A percentile compares a stretch with the other conserved stretches of the same genome.
Evolutionary conservation across 768 basidiomycete species (phyloP).

Genomic region (Boletus bicolor): DNA sequence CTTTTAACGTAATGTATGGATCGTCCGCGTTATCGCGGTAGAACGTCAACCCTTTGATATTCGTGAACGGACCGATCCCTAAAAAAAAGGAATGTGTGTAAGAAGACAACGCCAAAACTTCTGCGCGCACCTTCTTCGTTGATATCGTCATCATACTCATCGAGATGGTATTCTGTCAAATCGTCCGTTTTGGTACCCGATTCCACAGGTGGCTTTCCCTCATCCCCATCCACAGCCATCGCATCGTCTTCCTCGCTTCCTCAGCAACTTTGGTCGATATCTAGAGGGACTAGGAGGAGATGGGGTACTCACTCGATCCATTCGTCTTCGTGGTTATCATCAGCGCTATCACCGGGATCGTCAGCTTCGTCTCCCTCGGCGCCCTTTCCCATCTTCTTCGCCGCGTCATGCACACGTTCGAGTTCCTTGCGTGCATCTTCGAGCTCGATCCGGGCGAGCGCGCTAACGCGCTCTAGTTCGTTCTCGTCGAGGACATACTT

Average conservation of each 20-base stretch:
- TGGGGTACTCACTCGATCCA: slow-evolving; percentile 84
- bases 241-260: slow-evolving; percentile 50
- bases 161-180: slow-evolving; percentile 83
- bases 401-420: slow-evolving; percentile 75
- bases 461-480: slow-evolving; percentile 86
- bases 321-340: slow-evolving; percentile 47
- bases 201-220: slow-evolving; percentile 14
- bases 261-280: slow-evolving; percentile 17
- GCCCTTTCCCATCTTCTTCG: slow-evolving; percentile 64
- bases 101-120: neutral
- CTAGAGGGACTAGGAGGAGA: slow-evolving; percentile 5
- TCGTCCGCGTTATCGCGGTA: slow-evolving; percentile 92
- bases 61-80: slow-evolving; percentile 84
- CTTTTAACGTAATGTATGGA: slow-evolving; percentile 95
- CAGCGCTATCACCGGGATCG: slow-evolving; percentile 41
- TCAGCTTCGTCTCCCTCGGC: slow-evolving; percentile 66
- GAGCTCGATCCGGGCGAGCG: slow-evolving; percentile 81
- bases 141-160: slow-evolving; percentile 86
- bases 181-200: slow-evolving; percentile 51
- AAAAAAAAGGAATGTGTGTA: neutral
- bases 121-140: slow-evolving; percentile 30
- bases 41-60: slow-evolving; percentile 91
- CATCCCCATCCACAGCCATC: slow-evolving; percentile 58
- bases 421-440: slow-evolving; percentile 88
- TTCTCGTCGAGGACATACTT: slow-evolving; percentile 90